phyloP scores from a whole-genome alignment of 2,329 filamentous ascomycete species.

The Diplocarpon mali region DNA sequence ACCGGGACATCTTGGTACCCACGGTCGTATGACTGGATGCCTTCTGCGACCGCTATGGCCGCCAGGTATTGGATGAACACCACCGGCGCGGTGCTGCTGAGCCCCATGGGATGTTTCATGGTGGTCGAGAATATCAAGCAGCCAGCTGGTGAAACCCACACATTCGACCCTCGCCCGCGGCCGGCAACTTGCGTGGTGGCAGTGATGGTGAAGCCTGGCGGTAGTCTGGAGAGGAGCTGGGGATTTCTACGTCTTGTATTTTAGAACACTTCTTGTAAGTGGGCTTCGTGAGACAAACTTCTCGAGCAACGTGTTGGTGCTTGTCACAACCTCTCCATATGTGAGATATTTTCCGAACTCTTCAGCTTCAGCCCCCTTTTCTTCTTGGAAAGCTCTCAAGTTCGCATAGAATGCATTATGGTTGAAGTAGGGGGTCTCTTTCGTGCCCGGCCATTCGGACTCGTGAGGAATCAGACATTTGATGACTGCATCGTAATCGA shows the following conservation, averaged over 20 bases:
- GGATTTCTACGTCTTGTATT: constrained; percentile 49
- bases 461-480: constrained; percentile 71
- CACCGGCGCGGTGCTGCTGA: constrained; percentile 64
- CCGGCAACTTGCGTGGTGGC: constrained; percentile 83
- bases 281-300: constrained; percentile 43
- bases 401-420: constrained; percentile 69
- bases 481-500: constrained; percentile 62
- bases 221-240: constrained; percentile 62
- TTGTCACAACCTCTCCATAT: constrained; percentile 87
- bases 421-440: constrained; percentile 77
- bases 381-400: constrained; percentile 52
- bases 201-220: constrained; percentile 75
- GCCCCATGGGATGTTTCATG: constrained; percentile 68
- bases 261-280: constrained; percentile 6
- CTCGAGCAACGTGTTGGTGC: constrained; percentile 86
- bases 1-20: constrained; percentile 69
- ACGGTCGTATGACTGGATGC: constrained; percentile 66
- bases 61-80: constrained; percentile 92
- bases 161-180: constrained; percentile 79
- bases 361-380: constrained; percentile 41
- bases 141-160: constrained; percentile 87
- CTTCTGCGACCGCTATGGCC: constrained; percentile 76
- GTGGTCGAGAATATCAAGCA: constrained; percentile 80
- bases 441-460: constrained; percentile 50
- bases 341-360: constrained; percentile 69